phyloP scores from a whole-genome alignment of 352 stramenopile species.

The Phytophthora niederhauseri region DNA sequence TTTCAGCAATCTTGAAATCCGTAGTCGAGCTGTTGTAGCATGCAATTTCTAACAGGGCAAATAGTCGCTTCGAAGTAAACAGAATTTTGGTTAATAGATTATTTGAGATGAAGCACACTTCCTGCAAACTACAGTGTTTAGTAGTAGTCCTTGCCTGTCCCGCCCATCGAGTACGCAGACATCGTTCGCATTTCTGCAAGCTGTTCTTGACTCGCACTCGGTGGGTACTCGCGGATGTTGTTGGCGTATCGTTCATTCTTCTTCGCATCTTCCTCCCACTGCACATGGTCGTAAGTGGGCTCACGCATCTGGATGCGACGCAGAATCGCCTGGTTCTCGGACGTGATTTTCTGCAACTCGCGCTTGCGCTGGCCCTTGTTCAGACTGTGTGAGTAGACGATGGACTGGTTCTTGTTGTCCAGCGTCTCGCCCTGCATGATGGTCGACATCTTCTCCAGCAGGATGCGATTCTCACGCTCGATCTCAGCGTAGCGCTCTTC shows the following conservation, averaged over 20 bases:
- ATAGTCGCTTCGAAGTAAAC: not conserved
- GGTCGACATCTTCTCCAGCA: conserved; percentile 98
- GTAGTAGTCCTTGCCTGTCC: conserved; percentile 50
- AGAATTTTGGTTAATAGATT: conserved; percentile 27
- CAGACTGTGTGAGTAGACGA: conserved; percentile 78
- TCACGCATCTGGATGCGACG: conserved; percentile 90
- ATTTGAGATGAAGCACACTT: conserved; percentile 11
- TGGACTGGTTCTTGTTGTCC: conserved; percentile 87
- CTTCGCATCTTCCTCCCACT: conserved; percentile 91
- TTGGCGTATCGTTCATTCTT: conserved; percentile 84
- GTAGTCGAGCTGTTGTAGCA: conserved; percentile 45
- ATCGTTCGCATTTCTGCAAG: conserved; percentile 54
- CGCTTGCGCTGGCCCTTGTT: conserved; percentile 87
- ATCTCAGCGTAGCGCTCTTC: conserved; percentile 96
- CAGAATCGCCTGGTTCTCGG: conserved; percentile 89
- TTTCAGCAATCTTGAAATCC: conserved; percentile 49
- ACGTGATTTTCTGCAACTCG: conserved; percentile 88
- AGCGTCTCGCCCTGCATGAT: conserved; percentile 93
- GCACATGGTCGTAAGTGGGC: conserved; percentile 89
- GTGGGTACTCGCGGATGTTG: conserved; percentile 91
- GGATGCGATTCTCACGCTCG: conserved; percentile 96
- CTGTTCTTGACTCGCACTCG: conserved; percentile 46
- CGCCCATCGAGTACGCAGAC: conserved; percentile 61
- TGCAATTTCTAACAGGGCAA: not conserved
- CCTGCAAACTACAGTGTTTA: conserved; percentile 7